These are phyloP conservation scores for Annulohypoxylon moriforme DNA, from an alignment of 495 filamentous ascomycete genomes.

Conservation along the genomic window DNA sequence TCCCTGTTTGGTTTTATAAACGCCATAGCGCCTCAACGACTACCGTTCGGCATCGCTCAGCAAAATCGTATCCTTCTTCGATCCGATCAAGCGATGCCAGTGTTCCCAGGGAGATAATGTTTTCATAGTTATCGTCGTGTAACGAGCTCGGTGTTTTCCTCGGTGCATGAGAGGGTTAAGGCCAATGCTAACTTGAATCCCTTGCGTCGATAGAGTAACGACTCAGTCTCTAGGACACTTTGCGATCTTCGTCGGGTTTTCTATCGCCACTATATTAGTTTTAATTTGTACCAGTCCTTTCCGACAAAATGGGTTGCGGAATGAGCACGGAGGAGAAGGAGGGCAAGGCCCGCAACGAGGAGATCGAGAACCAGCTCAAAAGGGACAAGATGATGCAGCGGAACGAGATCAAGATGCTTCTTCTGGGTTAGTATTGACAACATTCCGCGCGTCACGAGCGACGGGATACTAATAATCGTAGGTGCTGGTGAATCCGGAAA, in stretches of 20 bases:
- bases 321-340: slow-evolving; percentile 99
- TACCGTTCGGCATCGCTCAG: background rate
- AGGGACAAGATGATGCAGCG: slow-evolving; percentile 94
- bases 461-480: slow-evolving; percentile 53
- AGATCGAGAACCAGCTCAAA: slow-evolving; percentile 98
- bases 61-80: background rate
- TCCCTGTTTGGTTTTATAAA: slow-evolving; percentile 8
- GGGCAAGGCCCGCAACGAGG: slow-evolving; percentile 98
- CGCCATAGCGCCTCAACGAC: background rate
- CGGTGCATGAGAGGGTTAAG: background rate
- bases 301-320: slow-evolving; percentile 95
- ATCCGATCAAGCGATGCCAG: background rate
- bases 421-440: slow-evolving; percentile 78
- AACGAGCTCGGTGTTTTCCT: background rate
- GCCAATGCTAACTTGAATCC: slow-evolving; percentile 16
- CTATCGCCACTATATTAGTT: slow-evolving; percentile 36
- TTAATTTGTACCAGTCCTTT: slow-evolving; percentile 36
- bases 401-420: slow-evolving; percentile 99
- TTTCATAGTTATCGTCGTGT: background rate
- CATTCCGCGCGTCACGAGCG: slow-evolving; percentile 6
- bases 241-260: slow-evolving; percentile 20
- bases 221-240: slow-evolving; percentile 4
- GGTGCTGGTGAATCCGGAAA: slow-evolving; percentile 99
- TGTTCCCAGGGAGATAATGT: background rate
- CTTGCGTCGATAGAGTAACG: slow-evolving; percentile 17